These are phyloP conservation scores for Cucumis melo DNA, from an alignment of 306 rosid genomes.

Conservation along the genomic window DNA sequence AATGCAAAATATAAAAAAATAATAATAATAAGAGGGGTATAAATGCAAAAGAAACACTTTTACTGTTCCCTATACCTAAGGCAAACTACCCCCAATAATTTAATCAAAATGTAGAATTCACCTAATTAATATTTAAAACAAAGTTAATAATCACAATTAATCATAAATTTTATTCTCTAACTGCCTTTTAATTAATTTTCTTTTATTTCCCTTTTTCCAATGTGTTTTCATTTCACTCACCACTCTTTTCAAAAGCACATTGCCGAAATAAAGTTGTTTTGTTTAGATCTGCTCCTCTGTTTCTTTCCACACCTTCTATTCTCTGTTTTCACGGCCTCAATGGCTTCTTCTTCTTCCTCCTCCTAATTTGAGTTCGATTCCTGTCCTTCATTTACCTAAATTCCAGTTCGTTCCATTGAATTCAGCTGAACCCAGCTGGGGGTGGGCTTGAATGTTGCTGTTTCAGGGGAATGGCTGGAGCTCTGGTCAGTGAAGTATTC, in stretches of 20 bases:
- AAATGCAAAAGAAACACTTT: not conserved
- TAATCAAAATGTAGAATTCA: not conserved
- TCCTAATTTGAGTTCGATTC: not conserved
- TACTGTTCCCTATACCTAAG: not conserved
- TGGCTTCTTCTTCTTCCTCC: not conserved
- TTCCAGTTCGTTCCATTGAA: not conserved
- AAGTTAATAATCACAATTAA: not conserved
- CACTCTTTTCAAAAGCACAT: slow-evolving; percentile 6
- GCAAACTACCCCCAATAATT: not conserved
- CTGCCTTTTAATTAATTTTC: not conserved
- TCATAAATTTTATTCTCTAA: not conserved
- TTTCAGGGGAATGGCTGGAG: not conserved
- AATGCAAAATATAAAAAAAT: not conserved
- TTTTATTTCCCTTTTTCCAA: not conserved
- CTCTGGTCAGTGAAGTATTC: slow-evolving; percentile 3
- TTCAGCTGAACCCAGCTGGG: not conserved
- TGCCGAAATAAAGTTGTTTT: not conserved
- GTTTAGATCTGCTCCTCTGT: slow-evolving; percentile 3
- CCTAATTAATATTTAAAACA: slow-evolving; percentile 4
- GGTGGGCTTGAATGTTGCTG: not conserved
- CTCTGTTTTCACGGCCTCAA: not conserved
- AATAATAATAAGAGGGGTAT: not conserved
- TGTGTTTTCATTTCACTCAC: not conserved
- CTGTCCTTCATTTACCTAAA: not conserved
- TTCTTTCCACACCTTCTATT: not conserved